Base-by-base conservation (phyloP, 805 yeast genomes). In the Nakazawaea ishiwadae region DNA sequence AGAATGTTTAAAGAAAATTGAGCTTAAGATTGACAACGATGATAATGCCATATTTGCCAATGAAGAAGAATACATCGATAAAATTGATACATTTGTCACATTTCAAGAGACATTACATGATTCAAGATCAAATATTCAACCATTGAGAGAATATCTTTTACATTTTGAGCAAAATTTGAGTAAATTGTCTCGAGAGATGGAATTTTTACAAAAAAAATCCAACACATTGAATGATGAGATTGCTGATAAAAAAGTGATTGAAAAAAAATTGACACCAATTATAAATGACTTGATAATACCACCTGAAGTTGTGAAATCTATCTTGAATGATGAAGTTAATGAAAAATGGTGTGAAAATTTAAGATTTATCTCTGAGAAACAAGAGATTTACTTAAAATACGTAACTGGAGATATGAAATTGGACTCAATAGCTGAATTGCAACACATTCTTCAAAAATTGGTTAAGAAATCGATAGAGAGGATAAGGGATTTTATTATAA, bases 281-380 rank as follows among this genome's bases (percentile, higher is more conserved):
- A 80, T 89, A 1, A 72, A 83, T 29, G 90, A 85, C 48, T 65
- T 85, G 27, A 66, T 84, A 45, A 75, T 90, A 6, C 85, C 96
- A 0, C 93, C 96, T 0, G 74, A 74, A 1, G 67, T 84, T 2
- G 75, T 85, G 5, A 62, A 65, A 42, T 74, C 80, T 5, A 66
- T 91, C 1, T 51, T 77, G 2, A 66, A 66, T 31, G 89, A 78
- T 16, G 76, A 75, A 9, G 65, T 90, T 9, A 68, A 73, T 45
- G 60, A 65, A 2, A 54, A 60, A 8, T 89, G 96, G 96, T 62
- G 75, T 16, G 88, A 81, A 35, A 78, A 80, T 63, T 57, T 82
- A 34, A 66, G 69, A 37, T 80, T 75, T 48, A 56, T 81, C 3
- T 60, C 63, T 23, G 88, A 81, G 50, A 84, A 82, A 51, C 58